Evolutionary conservation across 306 rosid species (phyloP), one percentile per base, ranked within the genome.

Genomic region (Fragaria iinumae): DNA sequence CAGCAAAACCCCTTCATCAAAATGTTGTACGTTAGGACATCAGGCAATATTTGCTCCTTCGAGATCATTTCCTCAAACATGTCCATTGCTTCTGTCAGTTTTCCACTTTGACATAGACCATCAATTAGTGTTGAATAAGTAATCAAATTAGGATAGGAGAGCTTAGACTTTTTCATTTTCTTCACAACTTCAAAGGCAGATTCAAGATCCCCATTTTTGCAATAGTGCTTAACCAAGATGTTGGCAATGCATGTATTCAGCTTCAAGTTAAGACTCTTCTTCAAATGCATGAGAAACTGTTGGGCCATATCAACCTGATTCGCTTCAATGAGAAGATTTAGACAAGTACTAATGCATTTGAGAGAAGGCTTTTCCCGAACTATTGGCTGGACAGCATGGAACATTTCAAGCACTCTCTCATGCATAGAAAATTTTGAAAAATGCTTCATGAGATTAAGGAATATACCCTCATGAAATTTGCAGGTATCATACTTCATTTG

Each of bases 181-280:
- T 82, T 65, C 2, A 90, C 87, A 82, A 94, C 91, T 76, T 87
- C 90, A 77, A 94, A 89, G 69, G 97, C 95, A 55, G 91, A 91
- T 20, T 88, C 89, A 77, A 90, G 77, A 84, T 94, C 89, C 71
- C 96, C 90, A 39, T 79, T 88, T 73, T 80, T 91, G 86, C 97
- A 91, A 69, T 94, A 95, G 85, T 90, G 89, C 86, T 94, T 94
- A 68, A 94, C 89, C 66, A 94, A 83, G 71, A 94, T 94, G 78
- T 91, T 94, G 77, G 85, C 91, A 50, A 94, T 82, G 80, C 97
- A 94, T 0, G 88, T 83, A 17, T 94, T 94, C n/a, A 93, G 96
- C 86, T 76, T 86, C 60, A 85, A 70, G 23, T 74, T 68, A 36
- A 91, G 84, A 57, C 73, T 83, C 74, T 89, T 85, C 80, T 80